A percentile compares a stretch with the other conserved stretches of the same genome.
These are phyloP conservation scores for Helicocarpus griseus DNA, from an alignment of 2,329 filamentous ascomycete genomes.

Conservation along the genomic window DNA sequence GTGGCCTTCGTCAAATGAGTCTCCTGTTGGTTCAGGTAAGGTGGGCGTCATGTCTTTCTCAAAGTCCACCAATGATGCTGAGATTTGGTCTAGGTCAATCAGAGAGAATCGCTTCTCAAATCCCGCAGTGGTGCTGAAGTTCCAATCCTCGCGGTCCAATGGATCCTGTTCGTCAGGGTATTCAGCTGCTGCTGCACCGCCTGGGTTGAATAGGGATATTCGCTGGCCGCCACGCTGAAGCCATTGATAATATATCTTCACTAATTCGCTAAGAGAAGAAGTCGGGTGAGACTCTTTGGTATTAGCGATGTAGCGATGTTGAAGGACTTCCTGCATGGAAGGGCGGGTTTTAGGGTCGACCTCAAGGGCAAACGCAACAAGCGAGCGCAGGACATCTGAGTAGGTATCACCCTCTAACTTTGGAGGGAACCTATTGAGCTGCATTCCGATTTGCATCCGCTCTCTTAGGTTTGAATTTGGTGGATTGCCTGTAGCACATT, in stretches of 20 bases:
- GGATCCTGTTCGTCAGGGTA: conserved; percentile 34
- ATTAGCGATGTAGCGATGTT: conserved; percentile 35
- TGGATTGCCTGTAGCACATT: conserved; percentile 40
- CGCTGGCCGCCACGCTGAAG: conserved; percentile 39
- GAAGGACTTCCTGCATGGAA: conserved; percentile 36
- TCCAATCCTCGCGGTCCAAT: conserved; percentile 48
- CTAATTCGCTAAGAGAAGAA: conserved; percentile 34
- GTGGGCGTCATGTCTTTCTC: conserved; percentile 26
- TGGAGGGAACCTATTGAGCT: conserved; percentile 33
- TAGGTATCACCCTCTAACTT: conserved; percentile 34
- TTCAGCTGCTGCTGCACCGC: conserved; percentile 48
- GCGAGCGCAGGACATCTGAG: conserved; percentile 35
- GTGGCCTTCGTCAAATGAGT: conserved; percentile 21
- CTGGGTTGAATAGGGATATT: conserved; percentile 50
- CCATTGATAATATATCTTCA: conserved; percentile 41
- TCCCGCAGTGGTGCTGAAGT: conserved; percentile 54
- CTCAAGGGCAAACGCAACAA: conserved; percentile 36
- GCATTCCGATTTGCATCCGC: conserved; percentile 38
- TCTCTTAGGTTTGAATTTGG: conserved; percentile 40
- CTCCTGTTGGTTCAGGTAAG: conserved; percentile 14
- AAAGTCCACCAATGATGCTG: conserved; percentile 37
- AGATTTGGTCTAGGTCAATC: conserved; percentile 36
- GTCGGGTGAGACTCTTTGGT: conserved; percentile 37
- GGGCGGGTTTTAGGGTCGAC: conserved; percentile 36
- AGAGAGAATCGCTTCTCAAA: conserved; percentile 46